Evolutionary conservation across 129 eudicot species (phyloP).

Genomic region (Smallanthus sonchifolius): DNA sequence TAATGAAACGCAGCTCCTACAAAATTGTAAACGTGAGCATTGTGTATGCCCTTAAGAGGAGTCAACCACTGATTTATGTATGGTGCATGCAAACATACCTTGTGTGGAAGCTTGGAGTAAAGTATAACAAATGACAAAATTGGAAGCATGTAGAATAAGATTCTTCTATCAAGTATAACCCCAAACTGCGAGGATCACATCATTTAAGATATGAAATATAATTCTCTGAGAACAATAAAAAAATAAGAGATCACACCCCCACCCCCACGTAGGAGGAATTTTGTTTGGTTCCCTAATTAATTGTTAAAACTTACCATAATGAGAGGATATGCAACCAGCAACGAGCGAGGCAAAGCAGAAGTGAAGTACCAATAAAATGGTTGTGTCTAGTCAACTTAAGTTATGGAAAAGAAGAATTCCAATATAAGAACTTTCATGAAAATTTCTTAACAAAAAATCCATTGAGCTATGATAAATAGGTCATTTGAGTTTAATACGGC

Average conservation of each 20-base stretch:
- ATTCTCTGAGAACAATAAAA: too few species aligned
- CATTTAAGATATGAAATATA: neutral
- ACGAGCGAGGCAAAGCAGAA: conserved; percentile 94
- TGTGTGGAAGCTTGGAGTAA: conserved; percentile 97
- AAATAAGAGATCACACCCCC: too few species aligned
- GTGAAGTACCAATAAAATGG: conserved; percentile 98
- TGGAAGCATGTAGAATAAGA: conserved; percentile 59
- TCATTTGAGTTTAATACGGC: neutral
- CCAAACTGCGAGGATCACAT: conserved; percentile 60
- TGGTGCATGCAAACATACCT: conserved; percentile 47
- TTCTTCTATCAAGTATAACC: conserved; percentile 74
- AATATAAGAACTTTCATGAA: neutral
- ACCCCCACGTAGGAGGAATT: neutral
- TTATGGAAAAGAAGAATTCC: conserved; percentile 31
- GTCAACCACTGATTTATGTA: neutral
- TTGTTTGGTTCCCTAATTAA: neutral
- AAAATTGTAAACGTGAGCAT: conserved; percentile 20
- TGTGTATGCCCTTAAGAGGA: neutral
- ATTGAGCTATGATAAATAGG: conserved; percentile 1
- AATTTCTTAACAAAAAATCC: neutral
- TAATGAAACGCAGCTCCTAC: conserved; percentile 97
- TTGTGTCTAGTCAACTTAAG: conserved; percentile 49
- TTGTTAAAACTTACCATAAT: conserved; percentile 56
- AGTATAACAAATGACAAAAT: conserved; percentile 75
- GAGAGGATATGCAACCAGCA: conserved; percentile 92